These are phyloP conservation scores for Nemania abortiva DNA, from an alignment of 2,329 filamentous ascomycete species.

Conservation along the genomic window DNA sequence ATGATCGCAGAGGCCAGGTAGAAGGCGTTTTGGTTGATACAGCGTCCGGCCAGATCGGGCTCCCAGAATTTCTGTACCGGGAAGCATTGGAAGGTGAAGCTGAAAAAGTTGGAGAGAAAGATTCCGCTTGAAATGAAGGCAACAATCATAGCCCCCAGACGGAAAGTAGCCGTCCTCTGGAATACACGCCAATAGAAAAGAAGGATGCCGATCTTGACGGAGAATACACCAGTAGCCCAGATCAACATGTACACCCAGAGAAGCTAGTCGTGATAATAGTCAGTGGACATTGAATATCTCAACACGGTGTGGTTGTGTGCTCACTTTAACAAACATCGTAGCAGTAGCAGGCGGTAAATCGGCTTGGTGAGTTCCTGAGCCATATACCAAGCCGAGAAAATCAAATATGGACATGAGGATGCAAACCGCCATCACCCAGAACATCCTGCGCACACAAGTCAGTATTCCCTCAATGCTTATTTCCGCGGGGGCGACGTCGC, in stretches of 20 bases:
- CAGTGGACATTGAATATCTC: background rate
- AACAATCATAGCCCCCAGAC: constrained; percentile 43
- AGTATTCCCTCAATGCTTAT: background rate
- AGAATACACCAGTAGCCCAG: constrained; percentile 47
- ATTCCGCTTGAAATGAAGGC: constrained; percentile 43
- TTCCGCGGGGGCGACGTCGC: background rate
- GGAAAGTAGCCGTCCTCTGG: constrained; percentile 42
- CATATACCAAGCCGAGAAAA: constrained; percentile 43
- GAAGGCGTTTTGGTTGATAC: constrained; percentile 45
- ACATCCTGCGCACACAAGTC: constrained; percentile 42
- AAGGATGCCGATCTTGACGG: constrained; percentile 49
- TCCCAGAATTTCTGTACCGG: constrained; percentile 45
- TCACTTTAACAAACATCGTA: constrained; percentile 45
- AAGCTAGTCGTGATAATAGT: constrained; percentile 31
- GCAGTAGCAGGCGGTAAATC: constrained; percentile 40
- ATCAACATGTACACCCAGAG: constrained; percentile 48
- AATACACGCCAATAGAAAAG: constrained; percentile 51
- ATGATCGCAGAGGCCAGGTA: constrained; percentile 48
- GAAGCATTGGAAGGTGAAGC: constrained; percentile 44
- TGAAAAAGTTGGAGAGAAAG: constrained; percentile 46
- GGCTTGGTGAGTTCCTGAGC: constrained; percentile 45
- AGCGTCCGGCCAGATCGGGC: constrained; percentile 35
- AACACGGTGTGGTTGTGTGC: constrained; percentile 6
- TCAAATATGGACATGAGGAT: constrained; percentile 44
- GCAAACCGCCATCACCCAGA: constrained; percentile 47